These are phyloP conservation scores for Monoraphidium neglectum DNA, from an alignment of 139 green algal species.

Conservation along the genomic window DNA sequence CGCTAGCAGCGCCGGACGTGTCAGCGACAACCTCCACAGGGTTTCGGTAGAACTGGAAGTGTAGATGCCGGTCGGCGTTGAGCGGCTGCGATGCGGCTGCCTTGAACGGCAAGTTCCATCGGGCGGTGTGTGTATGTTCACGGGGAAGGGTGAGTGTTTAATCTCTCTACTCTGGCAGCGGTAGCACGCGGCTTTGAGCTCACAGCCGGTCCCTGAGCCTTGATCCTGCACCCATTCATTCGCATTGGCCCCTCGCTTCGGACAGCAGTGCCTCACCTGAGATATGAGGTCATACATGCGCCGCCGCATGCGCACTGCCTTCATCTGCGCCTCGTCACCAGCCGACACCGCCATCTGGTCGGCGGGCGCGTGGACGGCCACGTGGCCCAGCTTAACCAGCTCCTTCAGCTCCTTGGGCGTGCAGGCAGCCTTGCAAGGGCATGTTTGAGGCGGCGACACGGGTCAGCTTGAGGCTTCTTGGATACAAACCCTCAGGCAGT, in stretches of 20 bases:
- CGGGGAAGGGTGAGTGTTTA: not conserved
- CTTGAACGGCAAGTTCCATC: too few relatives aligned
- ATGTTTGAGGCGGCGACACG: not conserved
- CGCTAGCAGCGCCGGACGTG: not conserved
- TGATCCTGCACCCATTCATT: too few relatives aligned
- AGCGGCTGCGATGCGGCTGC: not conserved
- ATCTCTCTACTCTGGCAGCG: not conserved
- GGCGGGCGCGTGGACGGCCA: constrained; percentile 37
- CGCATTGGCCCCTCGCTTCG: too few relatives aligned
- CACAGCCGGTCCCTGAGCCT: not conserved
- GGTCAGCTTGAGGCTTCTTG: too few relatives aligned
- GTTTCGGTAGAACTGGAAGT: constrained; percentile 78
- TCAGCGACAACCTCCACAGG: constrained; percentile 52
- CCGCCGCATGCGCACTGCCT: constrained; percentile 57
- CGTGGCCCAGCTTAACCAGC: constrained; percentile 64
- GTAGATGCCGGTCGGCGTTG: constrained; percentile 39
- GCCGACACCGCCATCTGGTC: constrained; percentile 41
- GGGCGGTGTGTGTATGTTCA: not conserved
- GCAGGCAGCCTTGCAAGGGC: constrained; percentile 89
- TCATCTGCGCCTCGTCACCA: constrained; percentile 57
- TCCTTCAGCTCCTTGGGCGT: constrained; percentile 97
- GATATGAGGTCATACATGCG: constrained; percentile 67
- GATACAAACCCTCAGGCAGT: too few relatives aligned
- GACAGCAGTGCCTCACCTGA: constrained; percentile 17
- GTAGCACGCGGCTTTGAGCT: not conserved